These are phyloP conservation scores for Coemansia sp. DNA, from an alignment of 192 early-diverging fungal genomes.

Conservation along the genomic window DNA sequence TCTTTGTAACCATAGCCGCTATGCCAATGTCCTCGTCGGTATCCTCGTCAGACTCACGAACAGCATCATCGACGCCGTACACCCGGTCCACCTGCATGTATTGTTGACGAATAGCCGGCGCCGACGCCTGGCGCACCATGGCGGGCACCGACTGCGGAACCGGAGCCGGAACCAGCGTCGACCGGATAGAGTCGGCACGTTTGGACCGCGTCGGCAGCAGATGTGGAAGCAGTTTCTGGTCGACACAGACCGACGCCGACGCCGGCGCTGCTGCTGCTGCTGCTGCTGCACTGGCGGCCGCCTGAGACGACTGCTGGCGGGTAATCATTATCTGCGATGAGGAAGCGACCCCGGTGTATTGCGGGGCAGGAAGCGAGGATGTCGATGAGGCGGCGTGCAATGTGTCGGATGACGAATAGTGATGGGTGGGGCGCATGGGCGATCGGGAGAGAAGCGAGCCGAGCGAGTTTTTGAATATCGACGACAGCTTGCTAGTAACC, in stretches of 20 bases:
- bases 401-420: not conserved
- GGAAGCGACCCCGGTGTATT: not conserved
- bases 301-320: not conserved
- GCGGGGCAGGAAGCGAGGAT: not conserved
- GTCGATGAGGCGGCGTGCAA: not conserved
- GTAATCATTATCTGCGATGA: not conserved
- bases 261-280: too few species aligned
- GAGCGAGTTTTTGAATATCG: conserved; percentile 29
- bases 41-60: conserved; percentile 4
- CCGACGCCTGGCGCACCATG: conserved; percentile 5
- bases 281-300: too few species aligned
- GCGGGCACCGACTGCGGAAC: not conserved
- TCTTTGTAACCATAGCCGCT: conserved; percentile 20
- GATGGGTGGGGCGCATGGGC: not conserved
- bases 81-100: not conserved
- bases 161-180: not conserved
- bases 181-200: conserved; percentile 5
- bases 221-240: not conserved
- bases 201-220: not conserved
- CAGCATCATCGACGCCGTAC: not conserved
- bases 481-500: conserved; percentile 4
- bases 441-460: conserved; percentile 25
- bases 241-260: not conserved
- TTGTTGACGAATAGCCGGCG: not conserved
- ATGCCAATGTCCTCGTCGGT: conserved; percentile 43